Conservation (phyloP, 2,329 filamentous ascomycete genomes). For the Sclerotinia glacialis region DNA sequence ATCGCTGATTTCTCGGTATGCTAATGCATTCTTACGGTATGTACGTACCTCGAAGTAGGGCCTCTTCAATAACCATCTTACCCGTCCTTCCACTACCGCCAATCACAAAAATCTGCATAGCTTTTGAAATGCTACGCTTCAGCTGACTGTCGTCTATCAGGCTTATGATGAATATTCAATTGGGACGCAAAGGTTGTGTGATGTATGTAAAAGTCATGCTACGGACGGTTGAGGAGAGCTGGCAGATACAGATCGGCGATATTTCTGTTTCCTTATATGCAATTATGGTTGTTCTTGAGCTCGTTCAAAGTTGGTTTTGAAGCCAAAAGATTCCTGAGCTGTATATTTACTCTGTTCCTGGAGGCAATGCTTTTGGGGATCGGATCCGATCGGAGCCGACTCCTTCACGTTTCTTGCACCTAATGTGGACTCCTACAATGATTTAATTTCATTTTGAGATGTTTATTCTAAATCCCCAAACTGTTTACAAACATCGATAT, state of each 20-base stretch:
- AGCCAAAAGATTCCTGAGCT: background rate
- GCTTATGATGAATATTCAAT: background rate
- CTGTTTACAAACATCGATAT: background rate
- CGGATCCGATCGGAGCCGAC: conserved; percentile 17
- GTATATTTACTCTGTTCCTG: background rate
- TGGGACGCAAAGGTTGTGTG: background rate
- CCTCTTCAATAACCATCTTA: conserved; percentile 43
- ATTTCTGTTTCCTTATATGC: conserved; percentile 5
- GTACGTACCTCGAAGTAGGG: conserved; percentile 28
- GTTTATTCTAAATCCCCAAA: background rate
- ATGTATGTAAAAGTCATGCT: background rate
- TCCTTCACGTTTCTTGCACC: background rate
- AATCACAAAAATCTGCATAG: conserved; percentile 42
- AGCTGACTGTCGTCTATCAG: background rate
- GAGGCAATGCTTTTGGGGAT: background rate
- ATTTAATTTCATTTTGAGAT: background rate
- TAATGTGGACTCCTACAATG: background rate
- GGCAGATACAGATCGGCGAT: background rate
- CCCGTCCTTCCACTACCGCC: conserved; percentile 50
- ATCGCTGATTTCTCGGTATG: background rate
- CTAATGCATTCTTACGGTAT: conserved; percentile 12
- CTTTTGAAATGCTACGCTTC: conserved; percentile 3
- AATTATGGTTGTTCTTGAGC: background rate
- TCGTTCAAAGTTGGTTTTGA: background rate
- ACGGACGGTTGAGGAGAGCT: background rate